These are phyloP conservation scores for Chlorella variabilis DNA, from an alignment of 163 green algal species.

Conservation along the genomic window DNA sequence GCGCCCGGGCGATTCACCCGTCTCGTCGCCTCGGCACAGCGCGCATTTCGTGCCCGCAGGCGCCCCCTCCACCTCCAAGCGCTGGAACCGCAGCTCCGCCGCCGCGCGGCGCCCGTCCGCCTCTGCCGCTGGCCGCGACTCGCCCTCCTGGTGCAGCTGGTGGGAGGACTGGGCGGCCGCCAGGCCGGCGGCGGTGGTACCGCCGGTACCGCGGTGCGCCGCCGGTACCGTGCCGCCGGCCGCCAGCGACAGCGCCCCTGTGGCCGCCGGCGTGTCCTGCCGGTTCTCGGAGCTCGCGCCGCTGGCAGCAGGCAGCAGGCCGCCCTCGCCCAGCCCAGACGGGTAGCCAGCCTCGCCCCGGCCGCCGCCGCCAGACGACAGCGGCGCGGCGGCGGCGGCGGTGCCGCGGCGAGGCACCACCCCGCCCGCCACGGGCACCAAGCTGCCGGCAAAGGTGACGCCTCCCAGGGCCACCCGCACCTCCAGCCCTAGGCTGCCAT, in stretches of 20 bases:
- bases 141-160: constrained; percentile 2
- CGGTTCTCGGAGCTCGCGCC: neutral
- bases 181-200: neutral
- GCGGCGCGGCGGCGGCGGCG: neutral
- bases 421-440: neutral
- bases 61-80: constrained; percentile 37
- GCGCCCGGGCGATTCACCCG: too few relatives aligned
- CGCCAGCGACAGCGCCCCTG: neutral
- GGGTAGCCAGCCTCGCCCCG: neutral
- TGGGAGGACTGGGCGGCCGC: neutral
- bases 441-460: neutral
- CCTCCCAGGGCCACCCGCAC: constrained; percentile 26
- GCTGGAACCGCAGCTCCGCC: constrained; percentile 42
- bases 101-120: constrained; percentile 31
- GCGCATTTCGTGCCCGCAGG: constrained; percentile 50
- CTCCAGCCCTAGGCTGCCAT: constrained; percentile 3
- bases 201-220: neutral
- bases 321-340: too few relatives aligned
- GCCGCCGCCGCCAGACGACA: neutral
- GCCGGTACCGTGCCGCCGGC: neutral
- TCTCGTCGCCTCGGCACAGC: constrained; percentile 48
- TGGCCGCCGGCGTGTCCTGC: neutral
- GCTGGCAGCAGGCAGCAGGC: constrained; percentile 19
- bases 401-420: neutral
- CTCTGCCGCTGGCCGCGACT: constrained; percentile 4